Base-by-base conservation (phyloP, 176 grass and related monocot species). In the Musa itinerans region DNA sequence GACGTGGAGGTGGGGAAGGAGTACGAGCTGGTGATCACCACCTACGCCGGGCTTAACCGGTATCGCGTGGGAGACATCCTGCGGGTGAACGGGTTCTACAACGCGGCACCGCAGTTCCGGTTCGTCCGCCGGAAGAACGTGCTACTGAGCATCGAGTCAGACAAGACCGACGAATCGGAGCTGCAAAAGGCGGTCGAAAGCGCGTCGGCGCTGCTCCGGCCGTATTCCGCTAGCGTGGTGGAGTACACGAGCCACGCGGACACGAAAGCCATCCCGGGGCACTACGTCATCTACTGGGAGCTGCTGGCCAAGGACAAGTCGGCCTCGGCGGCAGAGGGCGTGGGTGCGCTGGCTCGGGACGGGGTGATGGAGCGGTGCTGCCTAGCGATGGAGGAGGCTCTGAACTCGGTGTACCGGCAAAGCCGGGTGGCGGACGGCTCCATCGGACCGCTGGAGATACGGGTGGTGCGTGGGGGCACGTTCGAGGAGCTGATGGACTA, bases 221-320 rank as follows among this genome's bases (percentile, higher is more conserved):
- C 88, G 50, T 87, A 93, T 82, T 83, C 83, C 73, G 84, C 90
- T n/a, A 71, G 81, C 50, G 88, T 97, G 55, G 94, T 83, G 10
- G 94, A 97, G 88, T 97, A 93, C 90, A 97, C 94, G 52, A 93
- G 90, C 83, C 90, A 97, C 27, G 94, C 94, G 2, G 90, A 69
- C 82, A 91, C 94, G 50, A 83, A 83, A 68, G 62, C 61, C 51
- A 91, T 97, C 78, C 94, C 94, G 0, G 94, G 94, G 1, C 94
- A 97, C 86, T 97, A 97, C 86, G 88, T 97, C 62, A 84, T 97
- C 77, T 97, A 97, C 80, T 97, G 90, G 90, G 94, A 97, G 84
- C 90, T 97, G 1, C 83, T 74, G 72, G 52, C 89, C 25, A 53
- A 79, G 71, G 81, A 61, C 8, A 12, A 2, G 8, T 21, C 63